These are phyloP conservation scores for Metarhizium rileyi DNA, from an alignment of 2,329 filamentous ascomycete genomes.

Conservation along the genomic window DNA sequence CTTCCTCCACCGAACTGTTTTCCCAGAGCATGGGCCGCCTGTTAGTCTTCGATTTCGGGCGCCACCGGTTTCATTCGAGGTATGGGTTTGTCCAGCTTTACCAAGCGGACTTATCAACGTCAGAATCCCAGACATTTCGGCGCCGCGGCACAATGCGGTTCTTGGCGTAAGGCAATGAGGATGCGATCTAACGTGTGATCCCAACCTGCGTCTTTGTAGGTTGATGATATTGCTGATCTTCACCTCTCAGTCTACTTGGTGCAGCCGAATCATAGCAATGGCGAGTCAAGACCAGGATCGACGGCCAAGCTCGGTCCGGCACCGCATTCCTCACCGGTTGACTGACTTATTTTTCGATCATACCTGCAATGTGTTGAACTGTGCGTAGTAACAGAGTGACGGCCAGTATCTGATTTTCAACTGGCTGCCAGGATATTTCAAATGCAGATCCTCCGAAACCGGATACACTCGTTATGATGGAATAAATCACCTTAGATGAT, in stretches of 20 bases:
- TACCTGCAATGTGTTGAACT: neutral
- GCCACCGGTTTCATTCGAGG: slow-evolving; percentile 3
- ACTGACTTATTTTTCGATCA: neutral
- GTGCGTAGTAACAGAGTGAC: neutral
- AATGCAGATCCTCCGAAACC: neutral
- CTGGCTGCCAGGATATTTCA: neutral
- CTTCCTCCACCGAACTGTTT: too few species aligned
- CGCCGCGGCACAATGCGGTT: neutral
- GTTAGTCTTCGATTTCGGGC: neutral
- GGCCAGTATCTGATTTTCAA: neutral
- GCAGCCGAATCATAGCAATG: neutral
- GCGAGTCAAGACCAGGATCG: neutral
- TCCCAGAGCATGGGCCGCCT: neutral
- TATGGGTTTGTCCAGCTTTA: neutral
- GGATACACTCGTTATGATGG: neutral
- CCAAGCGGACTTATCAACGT: neutral
- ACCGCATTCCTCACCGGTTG: neutral
- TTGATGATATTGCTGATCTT: neutral
- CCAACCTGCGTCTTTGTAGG: neutral
- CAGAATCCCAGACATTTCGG: neutral
- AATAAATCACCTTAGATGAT: neutral
- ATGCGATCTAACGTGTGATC: neutral
- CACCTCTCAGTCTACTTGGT: neutral
- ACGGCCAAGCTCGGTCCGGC: neutral
- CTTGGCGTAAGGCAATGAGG: slow-evolving; percentile 3